phyloP scores from a whole-genome alignment of 2,329 filamentous ascomycete genomes.

The Fusarium sp. region DNA sequence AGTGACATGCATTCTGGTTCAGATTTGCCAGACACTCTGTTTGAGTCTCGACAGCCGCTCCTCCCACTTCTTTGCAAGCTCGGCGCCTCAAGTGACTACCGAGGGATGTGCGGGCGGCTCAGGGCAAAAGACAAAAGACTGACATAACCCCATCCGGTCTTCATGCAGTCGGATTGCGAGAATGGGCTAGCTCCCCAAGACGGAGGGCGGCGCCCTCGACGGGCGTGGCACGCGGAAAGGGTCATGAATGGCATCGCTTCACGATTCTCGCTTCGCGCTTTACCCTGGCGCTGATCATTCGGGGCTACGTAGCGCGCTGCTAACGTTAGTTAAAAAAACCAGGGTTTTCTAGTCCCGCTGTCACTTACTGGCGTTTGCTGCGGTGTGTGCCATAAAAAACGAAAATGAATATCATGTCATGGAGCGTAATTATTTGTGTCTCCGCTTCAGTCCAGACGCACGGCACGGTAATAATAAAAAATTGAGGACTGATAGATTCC shows the following conservation, averaged over 20 bases:
- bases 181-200: slow-evolving; percentile 13
- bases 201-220: slow-evolving; percentile 25
- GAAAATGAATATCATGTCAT: not conserved
- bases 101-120: too few species aligned
- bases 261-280: slow-evolving; percentile 12
- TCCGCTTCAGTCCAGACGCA: slow-evolving; percentile 9
- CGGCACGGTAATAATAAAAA: not conserved
- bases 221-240: slow-evolving; percentile 21
- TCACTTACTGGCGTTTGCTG: slow-evolving; percentile 15
- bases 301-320: slow-evolving; percentile 10
- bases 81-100: slow-evolving; percentile 5
- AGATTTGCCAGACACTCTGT: slow-evolving; percentile 18
- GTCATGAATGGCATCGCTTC: slow-evolving; percentile 30
- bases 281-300: not conserved
- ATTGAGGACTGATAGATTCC: not conserved
- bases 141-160: slow-evolving; percentile 24
- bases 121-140: slow-evolving; percentile 6
- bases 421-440: not conserved
- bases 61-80: slow-evolving; percentile 11
- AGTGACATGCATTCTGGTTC: slow-evolving; percentile 24
- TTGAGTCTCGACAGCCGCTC: slow-evolving; percentile 12
- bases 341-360: slow-evolving; percentile 4
- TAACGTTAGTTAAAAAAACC: not conserved
- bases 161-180: slow-evolving; percentile 12
- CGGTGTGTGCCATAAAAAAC: slow-evolving; percentile 12